Conservation (phyloP, 306 rosid genomes). For the Lathyrus aphaca region DNA sequence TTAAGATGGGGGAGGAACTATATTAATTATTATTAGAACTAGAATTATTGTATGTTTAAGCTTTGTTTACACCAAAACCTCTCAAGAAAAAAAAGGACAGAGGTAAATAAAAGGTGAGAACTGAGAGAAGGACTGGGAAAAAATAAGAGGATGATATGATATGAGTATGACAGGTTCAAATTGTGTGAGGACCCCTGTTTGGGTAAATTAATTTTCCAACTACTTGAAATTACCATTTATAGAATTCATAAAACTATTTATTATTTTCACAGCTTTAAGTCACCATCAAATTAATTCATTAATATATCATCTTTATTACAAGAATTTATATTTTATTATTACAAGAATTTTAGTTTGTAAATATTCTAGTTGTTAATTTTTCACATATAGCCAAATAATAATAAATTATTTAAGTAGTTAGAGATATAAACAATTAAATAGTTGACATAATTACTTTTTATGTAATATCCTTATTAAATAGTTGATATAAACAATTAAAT, state of each 20-base stretch:
- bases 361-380: too few relatives aligned
- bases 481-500: too few relatives aligned
- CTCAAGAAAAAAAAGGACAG: not conserved
- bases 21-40: not conserved
- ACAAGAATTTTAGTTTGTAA: too few relatives aligned
- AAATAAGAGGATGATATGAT: not conserved
- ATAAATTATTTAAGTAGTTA: too few relatives aligned
- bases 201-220: conserved; percentile 28
- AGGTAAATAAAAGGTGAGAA: not conserved
- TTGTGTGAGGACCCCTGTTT: conserved; percentile 36
- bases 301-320: not conserved
- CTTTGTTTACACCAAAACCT: not conserved
- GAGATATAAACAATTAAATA: too few relatives aligned
- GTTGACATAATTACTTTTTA: too few relatives aligned
- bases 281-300: conserved; percentile 7
- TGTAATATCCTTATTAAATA: too few relatives aligned
- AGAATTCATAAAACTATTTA: conserved; percentile 13
- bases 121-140: not conserved
- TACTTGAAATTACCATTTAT: conserved; percentile 17
- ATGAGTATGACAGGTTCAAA: conserved; percentile 21
- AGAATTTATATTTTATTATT: too few relatives aligned
- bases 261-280: conserved; percentile 7
- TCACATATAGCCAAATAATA: too few relatives aligned
- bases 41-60: not conserved
- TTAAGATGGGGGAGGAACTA: too few relatives aligned